Conservation (phyloP, 2,329 filamentous ascomycete genomes). For the Paradendryphiella salina region DNA sequence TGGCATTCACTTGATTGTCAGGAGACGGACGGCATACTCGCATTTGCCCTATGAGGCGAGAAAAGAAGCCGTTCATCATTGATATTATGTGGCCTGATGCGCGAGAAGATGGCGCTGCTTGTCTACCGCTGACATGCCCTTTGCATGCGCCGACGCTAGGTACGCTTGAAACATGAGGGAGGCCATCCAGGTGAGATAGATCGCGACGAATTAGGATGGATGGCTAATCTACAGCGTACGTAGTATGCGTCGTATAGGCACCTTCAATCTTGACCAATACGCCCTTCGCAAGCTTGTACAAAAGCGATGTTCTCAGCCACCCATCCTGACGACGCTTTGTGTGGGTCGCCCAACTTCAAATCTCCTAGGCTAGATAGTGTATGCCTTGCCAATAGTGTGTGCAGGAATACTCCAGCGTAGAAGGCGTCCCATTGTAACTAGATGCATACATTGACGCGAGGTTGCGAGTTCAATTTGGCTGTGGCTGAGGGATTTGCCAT, state of each 20-base stretch:
- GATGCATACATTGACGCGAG: conserved; percentile 14
- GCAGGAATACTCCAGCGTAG: not conserved
- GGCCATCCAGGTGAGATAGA: not conserved
- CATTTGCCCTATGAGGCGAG: not conserved
- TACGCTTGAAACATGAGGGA: conserved; percentile 18
- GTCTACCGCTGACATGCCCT: conserved; percentile 23
- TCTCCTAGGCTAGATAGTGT: conserved; percentile 9
- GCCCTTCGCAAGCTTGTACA: conserved; percentile 32
- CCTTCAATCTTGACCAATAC: conserved; percentile 14
- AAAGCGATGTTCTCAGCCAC: conserved; percentile 36
- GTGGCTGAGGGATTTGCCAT: conserved; percentile 10
- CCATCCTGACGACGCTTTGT: conserved; percentile 32
- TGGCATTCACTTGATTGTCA: conserved; percentile 10
- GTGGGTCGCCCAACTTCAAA: conserved; percentile 12
- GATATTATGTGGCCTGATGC: not conserved
- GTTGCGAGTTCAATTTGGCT: not conserved
- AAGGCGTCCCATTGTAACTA: conserved; percentile 3
- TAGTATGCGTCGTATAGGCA: conserved; percentile 18
- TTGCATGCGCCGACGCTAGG: conserved; percentile 26
- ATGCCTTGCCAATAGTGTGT: conserved; percentile 8
- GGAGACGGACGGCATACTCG: not conserved
- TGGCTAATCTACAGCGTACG: conserved; percentile 3
- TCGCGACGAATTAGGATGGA: not conserved
- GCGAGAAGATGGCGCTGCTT: not conserved
- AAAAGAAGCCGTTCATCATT: not conserved